These are phyloP conservation scores for Adansonia digitata DNA, from an alignment of 345 rosid genomes.

Conservation along the genomic window DNA sequence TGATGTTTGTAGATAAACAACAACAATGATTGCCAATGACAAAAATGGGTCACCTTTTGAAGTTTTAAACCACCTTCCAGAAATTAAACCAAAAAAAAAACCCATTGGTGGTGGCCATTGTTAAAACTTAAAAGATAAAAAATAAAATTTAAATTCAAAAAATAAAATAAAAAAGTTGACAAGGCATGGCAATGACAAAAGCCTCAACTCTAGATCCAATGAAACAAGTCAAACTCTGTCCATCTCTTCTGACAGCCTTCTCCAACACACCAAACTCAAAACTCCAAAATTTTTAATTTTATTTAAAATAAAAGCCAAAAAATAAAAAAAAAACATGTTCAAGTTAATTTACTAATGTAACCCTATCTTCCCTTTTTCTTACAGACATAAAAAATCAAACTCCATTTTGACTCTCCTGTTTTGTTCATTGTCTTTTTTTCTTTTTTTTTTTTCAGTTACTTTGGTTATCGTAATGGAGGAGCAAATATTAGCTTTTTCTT, in stretches of 20 bases:
- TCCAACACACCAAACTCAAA: constrained; percentile 11
- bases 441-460: background rate
- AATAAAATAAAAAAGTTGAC: background rate
- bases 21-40: constrained; percentile 9
- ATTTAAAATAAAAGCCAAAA: background rate
- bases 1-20: constrained; percentile 1
- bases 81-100: background rate
- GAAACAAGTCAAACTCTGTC: constrained; percentile 35
- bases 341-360: constrained; percentile 11
- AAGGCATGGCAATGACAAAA: constrained; percentile 4
- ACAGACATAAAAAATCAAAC: background rate
- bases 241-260: constrained; percentile 21
- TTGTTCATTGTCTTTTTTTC: constrained; percentile 2
- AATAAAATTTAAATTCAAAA: background rate
- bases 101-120: too few relatives aligned
- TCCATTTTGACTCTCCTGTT: constrained; percentile 12
- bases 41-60: constrained; percentile 2
- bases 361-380: background rate
- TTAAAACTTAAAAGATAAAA: background rate
- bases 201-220: constrained; percentile 17
- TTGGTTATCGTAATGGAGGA: constrained; percentile 29
- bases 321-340: background rate
- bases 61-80: background rate
- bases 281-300: background rate
- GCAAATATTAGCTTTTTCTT: constrained; percentile 16